These are phyloP conservation scores for Cladosporium halotolerans DNA, from an alignment of 2,329 filamentous ascomycete genomes.

Conservation along the genomic window DNA sequence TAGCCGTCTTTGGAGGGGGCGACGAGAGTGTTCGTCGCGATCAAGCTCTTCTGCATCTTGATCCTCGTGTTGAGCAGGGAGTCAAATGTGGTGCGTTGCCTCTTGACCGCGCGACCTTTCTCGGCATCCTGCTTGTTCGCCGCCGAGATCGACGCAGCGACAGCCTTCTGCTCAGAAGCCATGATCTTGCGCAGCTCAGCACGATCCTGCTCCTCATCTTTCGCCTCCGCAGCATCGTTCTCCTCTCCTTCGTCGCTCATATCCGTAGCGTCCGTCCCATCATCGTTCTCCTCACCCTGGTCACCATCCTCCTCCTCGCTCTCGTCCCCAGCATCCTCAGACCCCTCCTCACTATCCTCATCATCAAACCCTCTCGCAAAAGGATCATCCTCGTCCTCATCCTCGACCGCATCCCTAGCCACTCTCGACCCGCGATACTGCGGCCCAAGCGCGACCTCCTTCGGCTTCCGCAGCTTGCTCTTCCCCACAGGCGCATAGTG, in stretches of 20 bases:
- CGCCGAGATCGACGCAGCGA: constrained; percentile 58
- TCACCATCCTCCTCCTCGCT: constrained; percentile 35
- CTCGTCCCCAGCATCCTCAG: constrained; percentile 10
- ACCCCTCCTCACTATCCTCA: constrained; percentile 37
- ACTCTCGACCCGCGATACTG: constrained; percentile 74
- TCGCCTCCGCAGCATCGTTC: constrained; percentile 36
- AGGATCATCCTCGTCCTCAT: constrained; percentile 47
- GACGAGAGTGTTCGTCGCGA: constrained; percentile 70
- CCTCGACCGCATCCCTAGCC: constrained; percentile 60
- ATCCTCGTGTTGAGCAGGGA: constrained; percentile 84
- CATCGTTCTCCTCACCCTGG: constrained; percentile 20
- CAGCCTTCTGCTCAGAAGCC: constrained; percentile 59
- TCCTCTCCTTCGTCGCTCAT: constrained; percentile 38
- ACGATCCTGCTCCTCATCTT: constrained; percentile 39
- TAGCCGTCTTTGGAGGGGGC: constrained; percentile 11
- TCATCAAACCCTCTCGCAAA: constrained; percentile 40
- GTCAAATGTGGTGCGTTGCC: constrained; percentile 81
- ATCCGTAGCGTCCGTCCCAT: constrained; percentile 31
- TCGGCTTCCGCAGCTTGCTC: constrained; percentile 73
- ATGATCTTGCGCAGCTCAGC: constrained; percentile 60
- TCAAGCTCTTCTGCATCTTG: constrained; percentile 82
- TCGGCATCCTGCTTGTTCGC: constrained; percentile 70
- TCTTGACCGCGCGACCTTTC: constrained; percentile 80
- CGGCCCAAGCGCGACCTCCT: constrained; percentile 63
- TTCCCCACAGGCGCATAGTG: constrained; percentile 81